Evolutionary conservation across 768 basidiomycete genomes (phyloP), one percentile per base, ranked within the genome.

Genomic region (Leucocoprinus leucothites): DNA sequence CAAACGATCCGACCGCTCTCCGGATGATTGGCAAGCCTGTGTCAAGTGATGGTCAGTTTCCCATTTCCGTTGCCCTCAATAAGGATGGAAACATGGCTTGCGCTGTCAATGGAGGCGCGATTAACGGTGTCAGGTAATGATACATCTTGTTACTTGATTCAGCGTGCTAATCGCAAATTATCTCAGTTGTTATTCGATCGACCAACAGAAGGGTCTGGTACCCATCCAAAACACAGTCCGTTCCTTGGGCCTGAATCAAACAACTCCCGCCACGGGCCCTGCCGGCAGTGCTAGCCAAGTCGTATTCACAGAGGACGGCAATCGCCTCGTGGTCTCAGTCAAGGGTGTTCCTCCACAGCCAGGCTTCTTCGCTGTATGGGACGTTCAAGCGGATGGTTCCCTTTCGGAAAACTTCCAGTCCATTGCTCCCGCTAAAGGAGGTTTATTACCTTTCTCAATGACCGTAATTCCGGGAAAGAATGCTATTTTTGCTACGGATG

Each of bases 281-380:
- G 68, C 75, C 1, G 75, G 75, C 42, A 71, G 69, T 18, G 67
- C 71, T 47, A 74, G 72, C 62, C 75, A 81, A 55, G 59, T 81
- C 56, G 59, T 79, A 36, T 81, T 81, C 69, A 69, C 65, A 19
- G 74, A 76, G 60, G 77, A 80, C 55, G 70, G 68, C 49, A 70
- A 59, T 24, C 66, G 75, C 56, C 69, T 81, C 35, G 63, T 81
- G 41, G 79, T 73, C 11, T 74, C 79, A 18, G 72, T 80, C 61
- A 80, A 82, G 61, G 80, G 79, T 21, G 58, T 70, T 16, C 77
- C 78, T 13, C 74, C 78, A 2, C 69, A 69, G 9, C 75, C 76
- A 5, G 79, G 79, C 21, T 79, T 78, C 67, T 67, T 82, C 53
- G 80, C 81, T 9, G 69, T 73, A 13, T 82, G 77, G 76, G 74